Conservation (phyloP, 2,329 filamentous ascomycete species). For the Aspergillus caelatus region DNA sequence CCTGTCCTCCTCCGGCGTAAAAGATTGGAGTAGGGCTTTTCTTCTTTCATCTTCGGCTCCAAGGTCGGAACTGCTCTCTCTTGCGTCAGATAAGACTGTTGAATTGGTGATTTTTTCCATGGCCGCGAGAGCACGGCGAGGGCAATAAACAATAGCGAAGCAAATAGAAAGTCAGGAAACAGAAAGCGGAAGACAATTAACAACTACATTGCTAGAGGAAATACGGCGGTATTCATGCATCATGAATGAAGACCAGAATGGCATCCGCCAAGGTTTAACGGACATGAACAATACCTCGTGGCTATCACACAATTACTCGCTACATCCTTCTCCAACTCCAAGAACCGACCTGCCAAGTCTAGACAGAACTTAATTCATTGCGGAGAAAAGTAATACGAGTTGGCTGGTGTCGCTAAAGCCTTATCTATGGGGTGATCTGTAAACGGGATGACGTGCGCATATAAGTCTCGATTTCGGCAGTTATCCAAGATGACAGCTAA, state of each 20-base stretch:
- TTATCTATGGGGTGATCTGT: conserved; percentile 14
- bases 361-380: background rate
- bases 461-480: conserved; percentile 12
- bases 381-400: conserved; percentile 10
- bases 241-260: background rate
- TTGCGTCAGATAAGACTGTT: background rate
- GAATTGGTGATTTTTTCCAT: background rate
- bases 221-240: background rate
- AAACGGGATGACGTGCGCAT: conserved; percentile 18
- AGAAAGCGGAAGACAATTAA: background rate
- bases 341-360: background rate
- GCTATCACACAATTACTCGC: background rate
- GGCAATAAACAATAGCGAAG: no score
- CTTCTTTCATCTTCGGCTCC: conserved; percentile 7
- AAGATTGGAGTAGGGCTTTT: conserved; percentile 13
- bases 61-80: background rate
- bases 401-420: background rate
- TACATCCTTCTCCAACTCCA: background rate
- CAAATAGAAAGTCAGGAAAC: background rate
- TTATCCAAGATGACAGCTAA: background rate
- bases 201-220: background rate
- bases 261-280: background rate
- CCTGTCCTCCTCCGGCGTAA: conserved; percentile 16
- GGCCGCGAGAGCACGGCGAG: background rate
- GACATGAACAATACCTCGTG: background rate